Evolutionary conservation across 129 eudicot genomes (phyloP).

Genomic region (Flaveria sonorensis): DNA sequence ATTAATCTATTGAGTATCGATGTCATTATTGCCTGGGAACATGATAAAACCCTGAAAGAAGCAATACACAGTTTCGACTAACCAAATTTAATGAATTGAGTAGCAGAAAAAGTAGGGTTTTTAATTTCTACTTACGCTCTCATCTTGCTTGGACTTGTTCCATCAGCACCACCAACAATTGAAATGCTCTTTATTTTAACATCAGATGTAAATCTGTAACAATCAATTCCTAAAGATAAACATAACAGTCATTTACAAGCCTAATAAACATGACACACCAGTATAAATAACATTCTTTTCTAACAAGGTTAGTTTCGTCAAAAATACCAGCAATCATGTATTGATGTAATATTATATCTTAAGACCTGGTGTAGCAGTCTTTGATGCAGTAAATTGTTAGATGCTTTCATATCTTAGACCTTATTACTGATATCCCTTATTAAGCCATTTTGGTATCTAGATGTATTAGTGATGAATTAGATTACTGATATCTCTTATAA

Average conservation of each 20-base stretch:
- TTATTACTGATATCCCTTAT: not conserved
- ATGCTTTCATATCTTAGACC: slow-evolving; percentile 7
- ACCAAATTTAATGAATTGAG: not conserved
- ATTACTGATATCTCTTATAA: slow-evolving; percentile 3
- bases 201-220: slow-evolving; percentile 86
- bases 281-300: not conserved
- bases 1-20: not conserved
- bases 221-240: slow-evolving; percentile 22
- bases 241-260: slow-evolving; percentile 19
- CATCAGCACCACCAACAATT: slow-evolving; percentile 93
- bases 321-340: not conserved
- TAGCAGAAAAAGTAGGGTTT: not conserved
- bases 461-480: slow-evolving; percentile 5
- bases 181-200: slow-evolving; percentile 97
- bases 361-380: slow-evolving; percentile 10
- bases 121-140: slow-evolving; percentile 75
- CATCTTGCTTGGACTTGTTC: slow-evolving; percentile 98
- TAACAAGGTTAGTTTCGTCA: not conserved
- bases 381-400: slow-evolving; percentile 8
- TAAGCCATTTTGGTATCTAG: not conserved
- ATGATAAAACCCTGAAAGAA: not conserved
- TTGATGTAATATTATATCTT: not conserved
- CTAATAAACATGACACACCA: slow-evolving; percentile 5
- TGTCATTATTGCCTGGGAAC: not conserved
- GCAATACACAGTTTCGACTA: not conserved